These are phyloP conservation scores for Chlamydomonas sp. DNA, from an alignment of 139 green algal genomes.

Conservation along the genomic window DNA sequence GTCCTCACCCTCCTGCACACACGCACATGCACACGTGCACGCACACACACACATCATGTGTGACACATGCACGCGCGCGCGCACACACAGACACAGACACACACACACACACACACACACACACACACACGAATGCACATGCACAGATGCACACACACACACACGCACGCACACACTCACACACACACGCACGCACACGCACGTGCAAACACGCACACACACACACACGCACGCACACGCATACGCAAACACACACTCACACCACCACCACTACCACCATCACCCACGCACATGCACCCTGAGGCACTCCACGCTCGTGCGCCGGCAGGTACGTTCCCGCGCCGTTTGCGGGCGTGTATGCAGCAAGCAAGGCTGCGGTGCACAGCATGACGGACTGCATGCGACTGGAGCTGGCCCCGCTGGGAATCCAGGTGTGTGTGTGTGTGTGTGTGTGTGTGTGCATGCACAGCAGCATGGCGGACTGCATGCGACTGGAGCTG, in stretches of 20 bases:
- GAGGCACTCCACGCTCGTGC: too few species aligned
- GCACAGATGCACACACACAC: conserved; percentile 3
- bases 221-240: too few species aligned
- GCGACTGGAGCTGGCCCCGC: conserved; percentile 30
- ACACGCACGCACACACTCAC: neutral
- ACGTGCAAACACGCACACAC: too few species aligned
- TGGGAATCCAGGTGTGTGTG: conserved; percentile 18
- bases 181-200: too few species aligned
- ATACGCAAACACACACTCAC: neutral
- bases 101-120: too few species aligned
- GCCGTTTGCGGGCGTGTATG: neutral
- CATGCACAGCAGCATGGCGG: neutral
- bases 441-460: neutral
- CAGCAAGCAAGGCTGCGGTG: conserved; percentile 12
- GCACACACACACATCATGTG: neutral
- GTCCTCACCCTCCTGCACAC: too few species aligned
- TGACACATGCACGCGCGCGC: conserved; percentile 1
- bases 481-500: too few species aligned
- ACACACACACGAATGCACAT: neutral
- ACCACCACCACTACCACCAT: neutral
- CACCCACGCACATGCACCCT: neutral
- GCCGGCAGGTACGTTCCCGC: too few species aligned
- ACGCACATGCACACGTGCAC: too few species aligned
- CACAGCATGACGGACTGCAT: conserved; percentile 33
- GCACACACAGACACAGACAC: too few species aligned